Evolutionary conservation across 257 asterid species (phyloP), one percentile per base, ranked within the genome.

Genomic region (Leonotis leonurus): DNA sequence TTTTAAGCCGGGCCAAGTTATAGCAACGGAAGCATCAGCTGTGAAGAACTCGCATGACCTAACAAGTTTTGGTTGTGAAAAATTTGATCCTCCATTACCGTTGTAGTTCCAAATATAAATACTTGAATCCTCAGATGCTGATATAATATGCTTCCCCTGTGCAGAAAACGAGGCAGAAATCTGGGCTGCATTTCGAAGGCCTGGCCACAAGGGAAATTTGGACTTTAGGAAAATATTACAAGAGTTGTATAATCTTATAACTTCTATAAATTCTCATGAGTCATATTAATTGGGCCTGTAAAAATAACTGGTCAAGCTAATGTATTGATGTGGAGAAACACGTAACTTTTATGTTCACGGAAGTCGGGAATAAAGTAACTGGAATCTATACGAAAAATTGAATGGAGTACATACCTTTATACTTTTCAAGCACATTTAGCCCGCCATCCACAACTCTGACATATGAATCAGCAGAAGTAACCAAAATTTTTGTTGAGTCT

Each of bases 1-100:
- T 68, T 80, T 78, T 26, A 83, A 48, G 65, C 97, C 95, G 12
- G 83, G 65, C 99, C 99, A 93, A 8, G 99, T 92, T 60, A 81
- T 35, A 41, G 96, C 99, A 40, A 93, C 64, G 0, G 96, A 85
- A 52, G 96, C 89, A 66, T 85, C 81, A 4, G 84, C 62, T 0
- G 83, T 44, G 82, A 89, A 85, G 68, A 74, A 76, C 75, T 93
- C 99, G 33, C 80, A 84, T 2, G 95, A 84, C 29, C 50, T 73
- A 10, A 75, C 29, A 27, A 75, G 73, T 70, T 82, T 87, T 6
- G 84, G 70, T 21, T 75, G 80, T 2, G 77, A 70, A 4, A 58
- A 63, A 24, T 81, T 58, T 1, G 78, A 39, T 1, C 68, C 66
- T 20, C 59, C 58, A 10, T 59, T 73, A 22, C 60, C 60, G 1